These are phyloP conservation scores for Trypanosoma melophagium DNA, from an alignment of 208 protist genomes.

Conservation along the genomic window DNA sequence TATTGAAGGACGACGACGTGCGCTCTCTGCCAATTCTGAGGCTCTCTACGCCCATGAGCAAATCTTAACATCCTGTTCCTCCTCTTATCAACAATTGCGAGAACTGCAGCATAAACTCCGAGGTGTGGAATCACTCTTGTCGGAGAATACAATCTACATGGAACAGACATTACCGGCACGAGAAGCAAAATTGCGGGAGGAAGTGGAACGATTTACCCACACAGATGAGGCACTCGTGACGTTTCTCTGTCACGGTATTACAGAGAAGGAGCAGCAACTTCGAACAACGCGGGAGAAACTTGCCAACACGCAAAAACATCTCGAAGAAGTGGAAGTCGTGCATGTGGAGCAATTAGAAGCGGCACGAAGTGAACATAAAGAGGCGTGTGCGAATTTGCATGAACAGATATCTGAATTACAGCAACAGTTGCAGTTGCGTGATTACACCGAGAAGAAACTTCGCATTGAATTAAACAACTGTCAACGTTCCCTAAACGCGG, in stretches of 20 bases:
- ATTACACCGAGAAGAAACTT: constrained; percentile 13
- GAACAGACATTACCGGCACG: not conserved
- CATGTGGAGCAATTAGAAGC: no score
- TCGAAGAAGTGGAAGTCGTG: not conserved
- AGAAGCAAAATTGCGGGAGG: constrained; percentile 9
- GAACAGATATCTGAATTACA: no score
- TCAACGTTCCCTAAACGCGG: not conserved
- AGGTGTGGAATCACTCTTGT: not conserved
- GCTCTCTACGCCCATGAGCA: constrained; percentile 25
- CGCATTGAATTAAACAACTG: constrained; percentile 1
- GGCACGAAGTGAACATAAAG: no score
- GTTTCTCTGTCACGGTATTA: constrained; percentile 18
- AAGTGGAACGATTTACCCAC: constrained; percentile 10
- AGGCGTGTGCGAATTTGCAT: no score
- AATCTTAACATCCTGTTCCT: constrained; percentile 10
- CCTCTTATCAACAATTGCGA: constrained; percentile 20
- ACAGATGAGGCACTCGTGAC: constrained; percentile 17
- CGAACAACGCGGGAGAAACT: constrained; percentile 8
- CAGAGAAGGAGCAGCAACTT: constrained; percentile 7
- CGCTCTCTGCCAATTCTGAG: constrained; percentile 5
- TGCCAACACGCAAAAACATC: not conserved
- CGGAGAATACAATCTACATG: not conserved
- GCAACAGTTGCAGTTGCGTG: not conserved
- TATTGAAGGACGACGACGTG: constrained; percentile 8
- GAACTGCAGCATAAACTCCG: constrained; percentile 27